Base-by-base conservation (phyloP, 2,329 filamentous ascomycete species). In the Phialocephala subalpina region DNA sequence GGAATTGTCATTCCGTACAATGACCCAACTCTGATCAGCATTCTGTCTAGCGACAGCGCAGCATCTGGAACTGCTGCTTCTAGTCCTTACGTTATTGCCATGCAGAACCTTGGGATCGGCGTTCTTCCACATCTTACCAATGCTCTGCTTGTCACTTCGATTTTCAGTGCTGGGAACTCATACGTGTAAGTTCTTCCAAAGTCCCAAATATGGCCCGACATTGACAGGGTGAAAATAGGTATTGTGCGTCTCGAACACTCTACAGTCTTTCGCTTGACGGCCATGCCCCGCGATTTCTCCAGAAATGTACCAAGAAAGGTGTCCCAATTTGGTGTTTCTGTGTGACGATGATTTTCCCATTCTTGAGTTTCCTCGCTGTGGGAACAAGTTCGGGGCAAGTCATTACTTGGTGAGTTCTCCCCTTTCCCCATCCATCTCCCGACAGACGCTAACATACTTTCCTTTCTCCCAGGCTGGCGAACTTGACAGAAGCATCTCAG, bases 401-500 rank as follows among this genome's bases (percentile, higher is more conserved):
- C 7, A 78, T 81, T 68, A 78, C 76, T 66, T 80, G 79, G 78
- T 63, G 60, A 27, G 14, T 9, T 52, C 38, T 33, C 33, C 18
- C 25, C 33, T 4, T 52, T 22, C 5, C 3, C 14, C 52, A 20
- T 22, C n/a, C 18, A 20, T 58, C 40, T 5, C 35, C 11, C 12
- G 22, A 53, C 36, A 33, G n/a, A 25, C 8, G 9, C 56, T 68
- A 45, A 68, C 36, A 8, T 14, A n/a, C n/a, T n/a, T n/a, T n/a
- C n/a, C n/a, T n/a, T n/a, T n/a, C 2, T 38, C 12, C 38, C 61
- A 64, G 70, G 49, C 75, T 81, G 60, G 78, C 77, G 3, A 79
- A 79, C 69, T 79, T 92, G 72, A 80, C 92, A n/a, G 92, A 91
- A 18, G 90, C 91, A 0, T 92, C 90, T 0, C 90, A 92, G 74